A percentile compares a stretch with the other conserved stretches of the same genome.
Conservation (phyloP, 1,284 basidiomycete species). For the Bjerkandera adusta region DNA sequence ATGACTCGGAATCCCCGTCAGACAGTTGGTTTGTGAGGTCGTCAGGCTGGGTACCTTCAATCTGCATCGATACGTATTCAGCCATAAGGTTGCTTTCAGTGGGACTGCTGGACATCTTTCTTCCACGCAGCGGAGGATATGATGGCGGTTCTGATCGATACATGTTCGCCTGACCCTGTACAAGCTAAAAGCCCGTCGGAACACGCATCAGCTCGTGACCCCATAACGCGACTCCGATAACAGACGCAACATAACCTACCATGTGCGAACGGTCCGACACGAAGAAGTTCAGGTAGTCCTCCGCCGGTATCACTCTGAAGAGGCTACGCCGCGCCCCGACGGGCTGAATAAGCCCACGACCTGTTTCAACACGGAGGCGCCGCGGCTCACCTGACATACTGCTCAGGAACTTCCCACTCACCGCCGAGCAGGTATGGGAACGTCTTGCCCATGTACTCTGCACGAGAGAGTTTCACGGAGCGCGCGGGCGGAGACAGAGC, state of each 20-base stretch:
- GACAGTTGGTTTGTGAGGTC: neutral
- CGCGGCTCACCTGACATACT: constrained; percentile 52
- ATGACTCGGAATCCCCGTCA: constrained; percentile 12
- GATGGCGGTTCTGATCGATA: constrained; percentile 38
- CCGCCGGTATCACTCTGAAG: constrained; percentile 50
- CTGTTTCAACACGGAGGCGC: neutral
- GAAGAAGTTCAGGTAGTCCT: constrained; percentile 54
- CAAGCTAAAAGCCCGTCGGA: neutral
- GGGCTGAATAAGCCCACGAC: no score
- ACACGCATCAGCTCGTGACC: neutral
- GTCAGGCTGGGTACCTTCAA: neutral
- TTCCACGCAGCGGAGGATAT: constrained; percentile 53
- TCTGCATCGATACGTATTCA: constrained; percentile 55
- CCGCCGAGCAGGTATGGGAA: constrained; percentile 42
- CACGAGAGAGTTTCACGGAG: neutral
- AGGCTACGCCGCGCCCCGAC: no score
- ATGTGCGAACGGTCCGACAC: constrained; percentile 81
- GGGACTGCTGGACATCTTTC: constrained; percentile 36
- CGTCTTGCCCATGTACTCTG: constrained; percentile 55
- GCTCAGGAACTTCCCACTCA: constrained; percentile 20
- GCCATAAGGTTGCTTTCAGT: constrained; percentile 60
- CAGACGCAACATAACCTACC: constrained; percentile 50
- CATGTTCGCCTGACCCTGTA: neutral
- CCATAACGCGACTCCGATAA: neutral
- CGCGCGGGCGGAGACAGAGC: neutral